Evolutionary conservation across 2,329 filamentous ascomycete species (phyloP).

Genomic region (Scleromitrula shiraiana): DNA sequence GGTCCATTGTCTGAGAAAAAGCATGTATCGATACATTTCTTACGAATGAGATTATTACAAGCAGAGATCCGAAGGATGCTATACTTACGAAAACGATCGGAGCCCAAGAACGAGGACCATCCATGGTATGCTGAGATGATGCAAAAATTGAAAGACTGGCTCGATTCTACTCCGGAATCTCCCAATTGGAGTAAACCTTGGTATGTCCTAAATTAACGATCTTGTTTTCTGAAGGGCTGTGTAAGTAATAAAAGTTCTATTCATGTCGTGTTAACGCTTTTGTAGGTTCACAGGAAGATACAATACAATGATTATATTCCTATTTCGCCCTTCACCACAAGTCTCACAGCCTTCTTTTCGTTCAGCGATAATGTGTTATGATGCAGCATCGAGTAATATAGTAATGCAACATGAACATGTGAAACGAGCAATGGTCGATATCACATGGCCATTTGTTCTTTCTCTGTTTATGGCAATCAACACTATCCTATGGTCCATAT

Average conservation of each 20-base stretch:
- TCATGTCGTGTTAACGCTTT: slow-evolving; percentile 14
- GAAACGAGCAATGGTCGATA: slow-evolving; percentile 64
- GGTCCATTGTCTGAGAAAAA: slow-evolving; percentile 74
- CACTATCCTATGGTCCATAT: slow-evolving; percentile 83
- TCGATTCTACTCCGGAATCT: slow-evolving; percentile 65
- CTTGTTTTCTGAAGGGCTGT: too few relatives aligned
- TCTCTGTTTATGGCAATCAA: slow-evolving; percentile 88
- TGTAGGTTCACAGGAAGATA: slow-evolving; percentile 58
- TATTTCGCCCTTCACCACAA: slow-evolving; percentile 88
- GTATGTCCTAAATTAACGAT: too few relatives aligned
- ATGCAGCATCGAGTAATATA: slow-evolving; percentile 76
- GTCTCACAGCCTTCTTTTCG: slow-evolving; percentile 72
- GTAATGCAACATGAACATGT: slow-evolving; percentile 74
- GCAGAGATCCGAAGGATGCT: slow-evolving; percentile 79
- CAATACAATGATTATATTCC: slow-evolving; percentile 80
- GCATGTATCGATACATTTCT: slow-evolving; percentile 83
- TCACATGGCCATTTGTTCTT: slow-evolving; percentile 91
- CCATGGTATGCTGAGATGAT: slow-evolving; percentile 83
- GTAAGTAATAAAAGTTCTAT: too few relatives aligned
- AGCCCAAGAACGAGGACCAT: slow-evolving; percentile 71
- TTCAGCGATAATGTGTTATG: slow-evolving; percentile 77
- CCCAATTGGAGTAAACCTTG: slow-evolving; percentile 68
- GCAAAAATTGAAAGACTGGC: slow-evolving; percentile 70
- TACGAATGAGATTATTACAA: slow-evolving; percentile 82
- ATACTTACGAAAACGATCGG: slow-evolving; percentile 74